These are phyloP conservation scores for Selaginella moellendorffii DNA, from an alignment of 75 land plant species.

Conservation along the genomic window DNA sequence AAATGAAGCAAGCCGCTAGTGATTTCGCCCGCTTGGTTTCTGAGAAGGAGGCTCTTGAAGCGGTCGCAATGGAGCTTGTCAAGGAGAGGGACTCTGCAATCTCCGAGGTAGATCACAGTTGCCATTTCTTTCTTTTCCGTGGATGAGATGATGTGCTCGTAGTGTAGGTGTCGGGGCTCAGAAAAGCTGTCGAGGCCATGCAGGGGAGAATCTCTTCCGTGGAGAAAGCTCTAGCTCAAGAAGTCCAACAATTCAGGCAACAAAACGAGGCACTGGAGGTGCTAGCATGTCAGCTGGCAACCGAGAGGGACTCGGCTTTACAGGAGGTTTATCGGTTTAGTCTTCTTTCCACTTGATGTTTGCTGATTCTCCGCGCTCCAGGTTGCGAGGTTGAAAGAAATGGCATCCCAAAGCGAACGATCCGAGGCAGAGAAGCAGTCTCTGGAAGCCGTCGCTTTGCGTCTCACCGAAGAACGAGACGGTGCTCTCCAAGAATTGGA, in stretches of 20 bases:
- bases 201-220: slow-evolving; percentile 7
- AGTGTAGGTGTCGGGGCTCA: slow-evolving; percentile 5
- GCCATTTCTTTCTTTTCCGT: too few species aligned
- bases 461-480: slow-evolving; percentile 15
- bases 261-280: slow-evolving; percentile 15
- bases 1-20: slow-evolving; percentile 4
- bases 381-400: neutral
- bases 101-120: slow-evolving; percentile 3
- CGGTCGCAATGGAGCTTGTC: slow-evolving; percentile 18
- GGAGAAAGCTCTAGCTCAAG: slow-evolving; percentile 11
- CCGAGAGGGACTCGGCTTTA: slow-evolving; percentile 15
- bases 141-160: too few species aligned
- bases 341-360: neutral
- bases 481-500: slow-evolving; percentile 8
- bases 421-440: slow-evolving; percentile 12
- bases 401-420: neutral
- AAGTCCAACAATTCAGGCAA: slow-evolving; percentile 10
- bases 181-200: slow-evolving; percentile 16
- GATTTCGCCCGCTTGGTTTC: slow-evolving; percentile 6
- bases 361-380: neutral
- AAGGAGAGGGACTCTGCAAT: slow-evolving; percentile 16
- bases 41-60: slow-evolving; percentile 19
- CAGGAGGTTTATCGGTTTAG: slow-evolving; percentile 3
- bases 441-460: slow-evolving; percentile 11
- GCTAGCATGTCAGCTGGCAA: slow-evolving; percentile 15